These are phyloP conservation scores for Avena sativa DNA, from an alignment of 176 grass and related monocot genomes.

Conservation along the genomic window DNA sequence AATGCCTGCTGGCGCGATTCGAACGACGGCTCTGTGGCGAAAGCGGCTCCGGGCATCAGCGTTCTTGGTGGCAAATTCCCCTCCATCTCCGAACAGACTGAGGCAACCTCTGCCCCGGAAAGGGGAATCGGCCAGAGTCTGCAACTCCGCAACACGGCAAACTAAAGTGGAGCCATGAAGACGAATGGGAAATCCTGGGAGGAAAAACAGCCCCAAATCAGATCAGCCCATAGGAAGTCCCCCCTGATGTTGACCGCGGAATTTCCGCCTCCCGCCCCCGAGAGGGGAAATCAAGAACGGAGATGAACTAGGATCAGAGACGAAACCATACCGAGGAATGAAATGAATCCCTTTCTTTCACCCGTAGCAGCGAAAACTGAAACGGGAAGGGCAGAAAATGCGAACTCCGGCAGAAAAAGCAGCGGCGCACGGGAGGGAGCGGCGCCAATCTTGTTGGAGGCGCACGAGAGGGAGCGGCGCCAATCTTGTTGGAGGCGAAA, in stretches of 20 bases:
- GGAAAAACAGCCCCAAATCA: neutral
- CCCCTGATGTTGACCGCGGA: neutral
- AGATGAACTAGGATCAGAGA: neutral
- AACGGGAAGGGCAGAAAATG: neutral
- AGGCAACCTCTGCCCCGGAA: neutral
- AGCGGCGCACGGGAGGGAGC: neutral
- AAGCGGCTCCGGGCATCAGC: conserved; percentile 33
- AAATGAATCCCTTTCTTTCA: neutral
- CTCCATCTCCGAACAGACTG: conserved; percentile 42
- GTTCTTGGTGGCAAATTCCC: conserved; percentile 49
- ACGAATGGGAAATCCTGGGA: neutral
- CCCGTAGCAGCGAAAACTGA: neutral
- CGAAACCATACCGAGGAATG: neutral
- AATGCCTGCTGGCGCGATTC: conserved; percentile 33
- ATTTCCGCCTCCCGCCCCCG: neutral
- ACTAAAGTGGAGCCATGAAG: conserved; percentile 11
- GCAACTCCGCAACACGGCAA: conserved; percentile 13
- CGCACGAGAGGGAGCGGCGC: neutral
- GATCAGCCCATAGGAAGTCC: conserved; percentile 33
- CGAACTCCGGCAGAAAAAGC: neutral
- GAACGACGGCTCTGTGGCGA: conserved; percentile 40
- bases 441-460: neutral
- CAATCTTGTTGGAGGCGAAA: conserved; percentile 22
- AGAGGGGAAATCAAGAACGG: neutral
- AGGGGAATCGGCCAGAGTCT: neutral